A percentile compares a stretch with the other conserved stretches of the same genome.
These are phyloP conservation scores for Kwoniella botswanensis DNA, from an alignment of 768 basidiomycete genomes.

Conservation along the genomic window DNA sequence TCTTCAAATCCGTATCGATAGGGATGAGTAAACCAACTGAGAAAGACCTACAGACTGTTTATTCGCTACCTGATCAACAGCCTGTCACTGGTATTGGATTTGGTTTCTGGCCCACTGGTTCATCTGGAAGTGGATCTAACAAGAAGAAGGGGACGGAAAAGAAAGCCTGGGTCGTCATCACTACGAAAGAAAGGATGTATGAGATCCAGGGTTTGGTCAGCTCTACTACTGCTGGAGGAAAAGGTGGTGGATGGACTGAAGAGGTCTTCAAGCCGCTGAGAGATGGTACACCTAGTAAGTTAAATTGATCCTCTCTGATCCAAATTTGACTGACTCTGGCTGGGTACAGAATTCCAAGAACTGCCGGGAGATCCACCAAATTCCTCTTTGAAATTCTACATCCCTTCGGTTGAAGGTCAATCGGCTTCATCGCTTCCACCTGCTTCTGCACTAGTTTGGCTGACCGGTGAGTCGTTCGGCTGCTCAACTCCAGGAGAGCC, in stretches of 20 bases:
- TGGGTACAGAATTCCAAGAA: slow-evolving; percentile 77
- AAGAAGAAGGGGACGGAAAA: slow-evolving; percentile 61
- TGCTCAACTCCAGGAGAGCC: not conserved
- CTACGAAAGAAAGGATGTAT: slow-evolving; percentile 86
- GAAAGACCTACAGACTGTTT: slow-evolving; percentile 57
- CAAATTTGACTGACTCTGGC: slow-evolving; percentile 17
- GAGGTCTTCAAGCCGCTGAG: slow-evolving; percentile 74
- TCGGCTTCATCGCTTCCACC: slow-evolving; percentile 61
- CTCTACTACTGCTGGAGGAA: slow-evolving; percentile 68
- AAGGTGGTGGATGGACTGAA: slow-evolving; percentile 73
- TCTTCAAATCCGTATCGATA: slow-evolving; percentile 69
- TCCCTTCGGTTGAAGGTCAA: slow-evolving; percentile 66
- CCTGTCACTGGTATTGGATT: slow-evolving; percentile 84
- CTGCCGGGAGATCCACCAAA: slow-evolving; percentile 76
- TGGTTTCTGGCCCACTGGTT: slow-evolving; percentile 63
- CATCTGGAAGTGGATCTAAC: slow-evolving; percentile 60
- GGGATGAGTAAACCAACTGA: slow-evolving; percentile 54
- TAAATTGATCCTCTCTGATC: not conserved
- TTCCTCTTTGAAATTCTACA: slow-evolving; percentile 82
- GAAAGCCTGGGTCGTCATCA: slow-evolving; percentile 70
- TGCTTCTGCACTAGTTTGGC: slow-evolving; percentile 82
- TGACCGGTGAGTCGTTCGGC: slow-evolving; percentile 70
- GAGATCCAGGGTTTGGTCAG: slow-evolving; percentile 65
- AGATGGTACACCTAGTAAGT: slow-evolving; percentile 78
- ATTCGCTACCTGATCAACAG: slow-evolving; percentile 72